These are phyloP conservation scores for Cryptococcus sp. DNA, from an alignment of 1,284 basidiomycete species.

Conservation along the genomic window DNA sequence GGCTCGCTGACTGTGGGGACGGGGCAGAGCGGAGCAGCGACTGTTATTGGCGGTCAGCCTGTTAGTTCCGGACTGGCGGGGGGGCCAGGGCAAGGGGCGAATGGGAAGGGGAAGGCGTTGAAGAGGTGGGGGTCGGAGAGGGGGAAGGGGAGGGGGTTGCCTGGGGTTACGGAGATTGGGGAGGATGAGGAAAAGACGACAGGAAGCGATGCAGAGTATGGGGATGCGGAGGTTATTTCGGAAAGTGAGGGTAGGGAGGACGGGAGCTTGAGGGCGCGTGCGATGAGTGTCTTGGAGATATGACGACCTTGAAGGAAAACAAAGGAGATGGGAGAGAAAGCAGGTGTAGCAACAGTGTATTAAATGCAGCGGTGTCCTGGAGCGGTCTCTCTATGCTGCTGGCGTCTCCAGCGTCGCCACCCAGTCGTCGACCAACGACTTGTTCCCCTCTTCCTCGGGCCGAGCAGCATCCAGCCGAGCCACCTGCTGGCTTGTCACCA, in stretches of 20 bases:
- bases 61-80: background rate
- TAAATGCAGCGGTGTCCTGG: background rate
- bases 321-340: background rate
- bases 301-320: conserved; percentile 3
- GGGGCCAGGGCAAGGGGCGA: background rate
- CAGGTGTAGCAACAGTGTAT: background rate
- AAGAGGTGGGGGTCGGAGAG: conserved; percentile 5
- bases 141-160: conserved; percentile 24
- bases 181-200: conserved; percentile 12
- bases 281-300: conserved; percentile 29
- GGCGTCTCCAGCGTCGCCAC: background rate
- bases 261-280: conserved; percentile 11
- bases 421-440: background rate
- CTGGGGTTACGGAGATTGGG: conserved; percentile 2
- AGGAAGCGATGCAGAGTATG: conserved; percentile 15
- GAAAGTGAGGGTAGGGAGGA: conserved; percentile 2
- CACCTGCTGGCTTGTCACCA: background rate
- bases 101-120: conserved; percentile 8
- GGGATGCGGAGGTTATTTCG: background rate
- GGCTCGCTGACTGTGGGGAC: no score
- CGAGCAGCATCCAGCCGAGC: background rate
- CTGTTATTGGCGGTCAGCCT: background rate
- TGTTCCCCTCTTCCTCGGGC: background rate
- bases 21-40: background rate
- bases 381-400: background rate